Evolutionary conservation across 116 monocot species (phyloP), one percentile per base, ranked within the genome.

Genomic region (Cymodocea nodosa): DNA sequence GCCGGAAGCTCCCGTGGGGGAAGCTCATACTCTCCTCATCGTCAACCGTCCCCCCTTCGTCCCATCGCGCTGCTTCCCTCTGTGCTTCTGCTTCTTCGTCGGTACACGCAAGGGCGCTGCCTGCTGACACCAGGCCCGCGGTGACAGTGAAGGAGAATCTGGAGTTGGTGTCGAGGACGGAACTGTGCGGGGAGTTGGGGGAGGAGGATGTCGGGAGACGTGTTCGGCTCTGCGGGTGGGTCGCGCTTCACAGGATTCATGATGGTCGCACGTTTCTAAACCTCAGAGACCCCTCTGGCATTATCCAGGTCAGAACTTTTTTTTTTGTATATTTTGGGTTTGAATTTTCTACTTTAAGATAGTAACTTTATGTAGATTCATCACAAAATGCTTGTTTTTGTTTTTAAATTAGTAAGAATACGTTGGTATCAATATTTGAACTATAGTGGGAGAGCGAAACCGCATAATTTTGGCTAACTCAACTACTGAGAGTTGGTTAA

Each of bases 161-260:
- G 39, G 80, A 84, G 35, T 92, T 92, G 92, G 74, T 89, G 22
- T 44, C 71, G 14, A 76, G 88, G 69, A 86, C 81, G 15, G 83
- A 62, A 13, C 57, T 67, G 12, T 98, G 92, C 23, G 92, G 97
- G 18, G 89, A 88, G 35, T 35, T 98, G 44, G 76, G 84, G 51
- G 66, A 69, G 11, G 78, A 39, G 17, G 92, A 91, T 59, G 82
- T 86, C 40, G 97, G 97, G 13, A 70, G 68, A 23, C 83, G 84
- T n/a, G 92, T 98, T 59, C 59, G 70, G 20, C 83, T 98, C 60
- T 86, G 91, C 61, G 97, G 97, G 4, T 98, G 91, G 92, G 97
- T 98, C 52, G 92, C 88, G 5, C 74, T 98, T 18, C 97, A 85
- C 51, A 62, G 92, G 74, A 67, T 86, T 55, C 97, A 98, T 18